These are phyloP conservation scores for Poterioochromonas sp. DNA, from an alignment of 352 stramenopile species.

Conservation along the genomic window DNA sequence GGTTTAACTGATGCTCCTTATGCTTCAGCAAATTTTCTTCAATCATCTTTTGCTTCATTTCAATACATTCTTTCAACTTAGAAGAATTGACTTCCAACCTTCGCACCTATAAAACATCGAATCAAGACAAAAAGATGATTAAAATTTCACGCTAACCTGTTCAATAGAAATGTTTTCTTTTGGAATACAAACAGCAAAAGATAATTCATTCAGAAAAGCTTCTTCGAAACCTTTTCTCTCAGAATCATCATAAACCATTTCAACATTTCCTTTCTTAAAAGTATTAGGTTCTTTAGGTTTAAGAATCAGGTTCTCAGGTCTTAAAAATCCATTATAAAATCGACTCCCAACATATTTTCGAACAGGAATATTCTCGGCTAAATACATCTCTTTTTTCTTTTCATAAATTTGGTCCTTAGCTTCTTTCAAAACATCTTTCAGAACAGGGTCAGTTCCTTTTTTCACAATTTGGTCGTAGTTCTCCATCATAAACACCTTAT, in stretches of 20 bases:
- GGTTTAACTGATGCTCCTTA: too few species aligned
- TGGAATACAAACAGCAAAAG: neutral
- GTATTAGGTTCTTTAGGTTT: too few species aligned
- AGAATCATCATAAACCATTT: constrained; percentile 2
- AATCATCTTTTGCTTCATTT: neutral
- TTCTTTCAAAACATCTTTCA: neutral
- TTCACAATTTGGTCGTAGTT: neutral
- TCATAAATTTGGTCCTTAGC: neutral
- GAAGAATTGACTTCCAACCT: neutral
- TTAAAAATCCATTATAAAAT: constrained; percentile 5
- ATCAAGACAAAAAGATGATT: neutral
- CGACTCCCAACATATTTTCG: neutral
- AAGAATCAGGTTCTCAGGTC: neutral
- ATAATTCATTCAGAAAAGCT: constrained; percentile 4
- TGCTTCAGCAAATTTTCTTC: constrained; percentile 6
- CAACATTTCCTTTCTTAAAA: neutral
- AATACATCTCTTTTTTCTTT: neutral
- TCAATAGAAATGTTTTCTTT: neutral
- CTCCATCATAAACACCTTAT: neutral
- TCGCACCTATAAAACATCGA: neutral
- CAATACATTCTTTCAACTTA: neutral
- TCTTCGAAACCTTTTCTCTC: neutral
- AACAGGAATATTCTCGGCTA: neutral
- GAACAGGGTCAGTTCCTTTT: neutral
- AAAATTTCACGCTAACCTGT: neutral